phyloP scores from a whole-genome alignment of 2,329 filamentous ascomycete genomes.

The Fusarium euwallaceae region DNA sequence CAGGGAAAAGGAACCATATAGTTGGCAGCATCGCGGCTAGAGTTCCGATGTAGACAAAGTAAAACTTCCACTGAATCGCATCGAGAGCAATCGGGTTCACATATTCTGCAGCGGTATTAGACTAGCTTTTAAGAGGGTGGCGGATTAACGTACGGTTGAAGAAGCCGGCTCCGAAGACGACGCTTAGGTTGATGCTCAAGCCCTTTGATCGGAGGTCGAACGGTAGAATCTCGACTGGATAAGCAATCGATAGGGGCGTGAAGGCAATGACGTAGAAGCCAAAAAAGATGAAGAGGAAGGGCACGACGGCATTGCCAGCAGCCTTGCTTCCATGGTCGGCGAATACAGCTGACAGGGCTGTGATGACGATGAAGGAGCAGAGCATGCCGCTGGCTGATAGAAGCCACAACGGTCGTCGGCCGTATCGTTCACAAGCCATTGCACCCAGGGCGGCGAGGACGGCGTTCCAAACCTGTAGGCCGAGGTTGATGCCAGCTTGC shows the following conservation, averaged over 20 bases:
- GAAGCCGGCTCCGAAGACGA: slow-evolving; percentile 20
- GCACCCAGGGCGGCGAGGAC: slow-evolving; percentile 20
- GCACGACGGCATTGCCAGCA: slow-evolving; percentile 19
- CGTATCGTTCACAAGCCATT: slow-evolving; percentile 21
- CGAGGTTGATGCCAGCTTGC: slow-evolving; percentile 23
- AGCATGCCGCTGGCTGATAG: slow-evolving; percentile 25
- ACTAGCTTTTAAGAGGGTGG: rapidly evolving
- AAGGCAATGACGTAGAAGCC: slow-evolving; percentile 35
- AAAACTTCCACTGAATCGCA: slow-evolving; percentile 28
- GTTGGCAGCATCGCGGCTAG: slow-evolving; percentile 6
- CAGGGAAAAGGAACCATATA: slow-evolving; percentile 32
- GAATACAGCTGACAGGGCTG: slow-evolving; percentile 15
- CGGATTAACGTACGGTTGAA: slow-evolving; percentile 12
- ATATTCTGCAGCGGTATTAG: slow-evolving; percentile 1
- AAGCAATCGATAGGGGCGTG: slow-evolving; percentile 13
- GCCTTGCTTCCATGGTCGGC: slow-evolving; percentile 6
- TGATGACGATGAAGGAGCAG: slow-evolving; percentile 20
- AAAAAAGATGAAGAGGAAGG: slow-evolving; percentile 29
- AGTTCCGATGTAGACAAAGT: slow-evolving; percentile 27
- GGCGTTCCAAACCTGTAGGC: slow-evolving; percentile 28
- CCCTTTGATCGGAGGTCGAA: slow-evolving; percentile 26
- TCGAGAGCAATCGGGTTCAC: slow-evolving; percentile 35
- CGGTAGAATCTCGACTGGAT: slow-evolving; percentile 32
- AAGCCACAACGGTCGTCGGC: slow-evolving; percentile 21
- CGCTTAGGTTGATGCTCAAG: slow-evolving; percentile 23